A percentile compares a stretch with the other conserved stretches of the same genome.
phyloP scores from a whole-genome alignment of 2,329 filamentous ascomycete species.

The Talaromyces sp. region DNA sequence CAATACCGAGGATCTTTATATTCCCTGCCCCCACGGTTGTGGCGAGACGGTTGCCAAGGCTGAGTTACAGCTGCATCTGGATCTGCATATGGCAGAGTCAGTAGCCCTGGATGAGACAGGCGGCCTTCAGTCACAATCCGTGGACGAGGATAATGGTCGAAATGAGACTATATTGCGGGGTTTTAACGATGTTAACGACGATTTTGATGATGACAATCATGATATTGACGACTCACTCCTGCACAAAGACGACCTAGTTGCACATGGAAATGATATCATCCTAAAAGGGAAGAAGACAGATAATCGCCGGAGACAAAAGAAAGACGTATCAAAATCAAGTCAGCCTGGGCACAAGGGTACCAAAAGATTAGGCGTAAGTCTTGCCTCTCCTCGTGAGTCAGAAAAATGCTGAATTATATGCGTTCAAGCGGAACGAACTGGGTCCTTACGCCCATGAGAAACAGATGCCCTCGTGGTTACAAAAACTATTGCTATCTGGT shows the following conservation, averaged over 20 bases:
- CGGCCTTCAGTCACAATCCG: not conserved
- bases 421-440: slow-evolving; percentile 53
- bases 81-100: slow-evolving; percentile 53
- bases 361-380: slow-evolving; percentile 29
- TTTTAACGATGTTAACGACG: not conserved
- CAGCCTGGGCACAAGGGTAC: slow-evolving; percentile 15
- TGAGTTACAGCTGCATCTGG: slow-evolving; percentile 56
- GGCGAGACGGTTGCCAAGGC: slow-evolving; percentile 51
- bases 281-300: slow-evolving; percentile 2
- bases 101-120: slow-evolving; percentile 39
- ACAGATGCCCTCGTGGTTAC: slow-evolving; percentile 67
- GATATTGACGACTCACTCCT: not conserved
- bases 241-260: not conserved
- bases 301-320: not conserved
- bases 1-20: slow-evolving; percentile 34
- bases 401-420: slow-evolving; percentile 17
- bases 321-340: slow-evolving; percentile 1
- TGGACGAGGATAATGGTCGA: not conserved
- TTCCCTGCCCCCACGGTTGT: slow-evolving; percentile 55
- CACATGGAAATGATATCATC: slow-evolving; percentile 2
- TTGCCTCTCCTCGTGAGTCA: not conserved
- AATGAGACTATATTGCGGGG: not conserved
- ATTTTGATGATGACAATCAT: not conserved
- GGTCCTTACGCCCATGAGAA: slow-evolving; percentile 69
- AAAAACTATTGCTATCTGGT: slow-evolving; percentile 56